Evolutionary conservation across 371 early-diverging fungal genomes (phyloP), one percentile per base, ranked within the genome.

Genomic region (Rhizopus microsporus): DNA sequence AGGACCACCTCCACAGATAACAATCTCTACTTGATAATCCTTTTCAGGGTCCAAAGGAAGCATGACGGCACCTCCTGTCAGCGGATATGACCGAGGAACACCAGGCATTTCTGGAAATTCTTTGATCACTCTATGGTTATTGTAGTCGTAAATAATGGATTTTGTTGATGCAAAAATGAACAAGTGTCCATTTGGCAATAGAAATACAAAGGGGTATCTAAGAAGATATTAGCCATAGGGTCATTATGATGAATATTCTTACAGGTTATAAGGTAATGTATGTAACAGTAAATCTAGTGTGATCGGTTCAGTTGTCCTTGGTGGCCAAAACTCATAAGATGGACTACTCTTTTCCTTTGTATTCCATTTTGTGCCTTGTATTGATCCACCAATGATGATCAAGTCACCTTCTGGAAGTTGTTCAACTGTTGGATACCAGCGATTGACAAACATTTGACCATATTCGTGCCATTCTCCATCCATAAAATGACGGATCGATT

Each of bases 351-450:
- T 75, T 38, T 80, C 83, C 35, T 69, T 69, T 38, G 72, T 73
- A 52, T 84, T 87, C 44, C 75, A 69, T 8, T 75, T 76, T 1
- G 83, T 66, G 9, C 85, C 83, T 13, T 68, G 69, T 16, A 65
- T 82, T 5, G 81, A 68, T 3, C 87, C 87, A 49, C 87, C 84
- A 47, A 85, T 60, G 34, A 83, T 85, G 39, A 87, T 75, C 4
- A 84, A 56, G 44, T 65, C 78, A 38, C 63, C 87, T 77, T 82
- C 84, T 3, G 83, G 82, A 6, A 87, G 55, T 39, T 78, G 77
- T 31, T 82, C 81, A 34, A 82, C 71, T n/a, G 85, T 81, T 8
- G 83, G 83, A 56, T 84, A 84, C 87, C 87, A 87, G n/a, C 87
- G 75, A 34, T 80, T 77, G n/a, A 63, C 51, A 6, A 55, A 65